Base-by-base conservation (phyloP, 1,139 yeast species). In the Suhomyces anneliseae region DNA sequence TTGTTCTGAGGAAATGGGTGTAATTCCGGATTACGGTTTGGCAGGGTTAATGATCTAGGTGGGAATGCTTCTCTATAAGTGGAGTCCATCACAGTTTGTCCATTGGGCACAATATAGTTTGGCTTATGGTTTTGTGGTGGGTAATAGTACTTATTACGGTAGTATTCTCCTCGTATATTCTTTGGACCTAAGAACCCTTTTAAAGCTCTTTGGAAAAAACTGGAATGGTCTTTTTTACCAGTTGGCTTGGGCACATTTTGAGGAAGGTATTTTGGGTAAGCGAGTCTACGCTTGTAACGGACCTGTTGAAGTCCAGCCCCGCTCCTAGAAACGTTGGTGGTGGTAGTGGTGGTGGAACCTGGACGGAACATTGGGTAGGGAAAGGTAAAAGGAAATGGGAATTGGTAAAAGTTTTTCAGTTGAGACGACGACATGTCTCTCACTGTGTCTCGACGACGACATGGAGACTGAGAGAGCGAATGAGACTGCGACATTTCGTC, bases 1-100 rank as follows among this genome's bases (percentile, higher is more conserved):
- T 76, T 69, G 65, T 93, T 93, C 46, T 74, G 74, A 19, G 96
- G 95, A 68, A 92, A 92, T 31, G 99, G 99, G 53, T 80, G 82
- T 51, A 85, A 65, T 8, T 59, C 51, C 15, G 72, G 68, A 41
- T 69, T 60, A 54, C 72, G 60, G 36, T 60, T 59, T 34, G 54
- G 43, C 6, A 39, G 48, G 27, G 40, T 37, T 36, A 52, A 46
- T 2, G 44, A 27, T 36, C 51, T 43, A 9, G 55, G 55, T 8
- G 56, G 44, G 15, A 48, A 48, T 7, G 47, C 44, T 4, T 48
- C 55, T 43, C 45, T 50, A 40, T 48, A 55, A 7, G 53, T 57
- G 53, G 42, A 54, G 37, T 64, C 68, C 41, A 60, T 57, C 50
- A 63, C 64, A 4, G 81, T 69, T 44, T 70, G 71, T 27, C 78